Evolutionary conservation across 768 basidiomycete genomes (phyloP), one percentile per base, ranked within the genome.

Genomic region (Lactifluus piperatus): DNA sequence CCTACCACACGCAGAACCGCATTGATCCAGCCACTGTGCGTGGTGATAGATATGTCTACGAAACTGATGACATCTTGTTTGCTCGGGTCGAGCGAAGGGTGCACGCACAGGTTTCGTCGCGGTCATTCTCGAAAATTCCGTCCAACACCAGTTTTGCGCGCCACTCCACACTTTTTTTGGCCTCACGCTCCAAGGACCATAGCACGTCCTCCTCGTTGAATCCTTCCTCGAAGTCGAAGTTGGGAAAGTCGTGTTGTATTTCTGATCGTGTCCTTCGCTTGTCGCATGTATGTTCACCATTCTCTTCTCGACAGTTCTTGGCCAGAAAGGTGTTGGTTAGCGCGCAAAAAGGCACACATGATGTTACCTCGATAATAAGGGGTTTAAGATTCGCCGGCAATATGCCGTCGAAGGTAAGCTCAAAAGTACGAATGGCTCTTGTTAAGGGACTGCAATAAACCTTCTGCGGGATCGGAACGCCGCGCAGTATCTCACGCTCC

Each of bases 71-170:
- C 20, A 29, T 24, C n/a, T 26, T 6, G n/a, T n/a, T 18, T 14
- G 2, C 26, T 27, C 3, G 5, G 4, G 36, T 48, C 16, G 43
- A 18, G 24, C 36, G 14, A 45, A 41, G 14, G 24, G 22, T 26
- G 49, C 16, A 41, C 64, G n/a, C 30, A 65, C 64, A 60, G 43
- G 55, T 65, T 51, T 56, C 43, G 6, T 63, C 55, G 1, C 11
- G 22, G 14, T 60, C 46, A 24, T 57, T 43, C 43, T 52, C 27
- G 16, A 63, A 65, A 20, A 63, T 57, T 29, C 34, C 57, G 27
- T 65, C 62, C 48, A 65, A 50, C 5, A 63, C 51, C 27, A 44
- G 39, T 36, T 37, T 65, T 41, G 64, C 64, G n/a, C 64, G 64
- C 36, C 26, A 32, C 27, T 53, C 54, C 6, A 39, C 13, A 34